These are phyloP conservation scores for Phytomonas sp. DNA, from an alignment of 208 protist species.

Conservation along the genomic window DNA sequence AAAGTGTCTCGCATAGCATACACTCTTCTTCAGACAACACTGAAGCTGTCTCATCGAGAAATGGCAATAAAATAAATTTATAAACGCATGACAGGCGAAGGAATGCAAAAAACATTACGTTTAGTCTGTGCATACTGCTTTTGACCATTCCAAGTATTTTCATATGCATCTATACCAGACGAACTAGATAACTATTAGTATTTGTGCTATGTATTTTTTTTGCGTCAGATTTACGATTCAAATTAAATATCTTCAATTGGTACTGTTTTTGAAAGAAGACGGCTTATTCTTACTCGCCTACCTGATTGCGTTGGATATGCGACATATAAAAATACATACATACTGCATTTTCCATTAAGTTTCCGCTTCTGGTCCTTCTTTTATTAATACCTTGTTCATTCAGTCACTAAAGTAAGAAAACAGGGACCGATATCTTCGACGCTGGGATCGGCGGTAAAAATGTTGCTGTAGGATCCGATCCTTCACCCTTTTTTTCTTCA, in stretches of 20 bases:
- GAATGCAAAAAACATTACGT: not conserved
- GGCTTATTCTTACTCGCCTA: not conserved
- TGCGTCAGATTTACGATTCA: constrained; percentile 1
- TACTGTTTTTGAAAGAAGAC: not conserved
- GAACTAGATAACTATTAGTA: not conserved
- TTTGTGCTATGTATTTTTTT: not conserved
- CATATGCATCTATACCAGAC: not conserved
- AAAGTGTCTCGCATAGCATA: not conserved
- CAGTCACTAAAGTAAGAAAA: constrained; percentile 13
- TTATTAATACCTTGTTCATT: constrained; percentile 8
- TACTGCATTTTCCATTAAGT: not conserved
- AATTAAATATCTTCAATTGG: not conserved
- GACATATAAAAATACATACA: not conserved
- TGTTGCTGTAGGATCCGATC: not conserved
- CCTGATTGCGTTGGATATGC: not conserved
- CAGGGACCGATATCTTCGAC: constrained; percentile 45
- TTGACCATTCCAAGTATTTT: not conserved
- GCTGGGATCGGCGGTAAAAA: constrained; percentile 30
- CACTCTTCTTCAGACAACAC: not conserved
- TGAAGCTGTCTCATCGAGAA: constrained; percentile 2
- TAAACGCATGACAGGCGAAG: not conserved
- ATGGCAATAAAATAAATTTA: constrained; percentile 1
- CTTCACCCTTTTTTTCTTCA: constrained; percentile 11
- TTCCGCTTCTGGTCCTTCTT: not conserved
- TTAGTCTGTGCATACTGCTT: not conserved